Evolutionary conservation across 2,329 filamentous ascomycete genomes (phyloP).

Genomic region (Colletotrichum plurivorum): DNA sequence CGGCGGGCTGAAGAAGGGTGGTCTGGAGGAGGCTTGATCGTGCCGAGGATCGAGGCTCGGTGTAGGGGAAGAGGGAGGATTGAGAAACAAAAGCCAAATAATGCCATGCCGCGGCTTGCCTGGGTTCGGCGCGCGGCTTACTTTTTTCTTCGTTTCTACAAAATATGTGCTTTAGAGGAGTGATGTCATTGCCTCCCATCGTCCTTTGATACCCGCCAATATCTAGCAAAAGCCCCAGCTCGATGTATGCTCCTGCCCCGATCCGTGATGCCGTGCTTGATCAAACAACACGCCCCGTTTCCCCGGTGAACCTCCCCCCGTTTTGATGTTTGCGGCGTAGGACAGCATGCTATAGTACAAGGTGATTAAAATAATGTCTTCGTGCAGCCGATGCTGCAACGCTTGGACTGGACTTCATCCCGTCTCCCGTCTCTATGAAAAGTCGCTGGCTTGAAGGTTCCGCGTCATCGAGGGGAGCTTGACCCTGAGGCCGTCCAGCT

Average conservation of each 20-base stretch:
- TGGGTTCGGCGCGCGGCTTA: conserved; percentile 10
- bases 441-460: conserved; percentile 96
- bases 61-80: conserved; percentile 2
- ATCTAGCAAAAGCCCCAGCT: conserved; percentile 38
- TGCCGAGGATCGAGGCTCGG: too few species aligned
- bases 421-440: conserved; percentile 60
- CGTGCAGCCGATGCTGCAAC: conserved; percentile 29
- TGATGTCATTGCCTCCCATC: conserved; percentile 45
- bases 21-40: conserved; percentile 68
- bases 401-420: neutral
- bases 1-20: conserved; percentile 71
- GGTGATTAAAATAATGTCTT: conserved; percentile 27
- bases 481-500: conserved; percentile 88
- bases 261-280: conserved; percentile 35
- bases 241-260: conserved; percentile 19
- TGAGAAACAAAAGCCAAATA: conserved; percentile 12
- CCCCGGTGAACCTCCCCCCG: neutral
- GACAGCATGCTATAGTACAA: conserved; percentile 40
- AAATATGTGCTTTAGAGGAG: conserved; percentile 37
- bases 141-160: conserved; percentile 12
- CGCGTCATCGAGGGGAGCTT: conserved; percentile 93
- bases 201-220: conserved; percentile 42
- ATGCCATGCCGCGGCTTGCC: conserved; percentile 28
- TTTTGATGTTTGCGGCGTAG: neutral
- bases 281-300: conserved; percentile 19